Conservation (phyloP, 2,329 filamentous ascomycete species). For the Daldinia eschscholtzii region DNA sequence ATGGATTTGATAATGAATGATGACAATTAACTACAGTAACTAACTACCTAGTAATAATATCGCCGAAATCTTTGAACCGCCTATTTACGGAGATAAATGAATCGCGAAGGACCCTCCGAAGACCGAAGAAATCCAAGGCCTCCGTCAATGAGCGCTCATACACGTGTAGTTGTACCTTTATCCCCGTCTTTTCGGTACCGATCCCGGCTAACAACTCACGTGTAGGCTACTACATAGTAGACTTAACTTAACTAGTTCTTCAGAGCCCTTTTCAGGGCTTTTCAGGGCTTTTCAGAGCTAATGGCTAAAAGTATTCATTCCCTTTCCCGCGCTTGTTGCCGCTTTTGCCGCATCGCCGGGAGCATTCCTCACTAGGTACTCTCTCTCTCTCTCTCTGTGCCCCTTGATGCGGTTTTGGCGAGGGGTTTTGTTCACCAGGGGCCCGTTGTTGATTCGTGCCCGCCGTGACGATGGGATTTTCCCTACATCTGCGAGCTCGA, state of each 20-base stretch:
- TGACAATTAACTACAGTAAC: neutral
- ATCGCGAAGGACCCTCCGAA: neutral
- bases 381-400: neutral
- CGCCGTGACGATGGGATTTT: slow-evolving; percentile 41
- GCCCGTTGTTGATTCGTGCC: slow-evolving; percentile 38
- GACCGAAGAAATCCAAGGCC: neutral
- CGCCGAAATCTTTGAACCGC: neutral
- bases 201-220: slow-evolving; percentile 26
- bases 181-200: slow-evolving; percentile 31
- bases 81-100: slow-evolving; percentile 20
- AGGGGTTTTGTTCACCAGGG: slow-evolving; percentile 1
- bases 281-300: neutral
- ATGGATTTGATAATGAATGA: slow-evolving; percentile 8
- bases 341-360: slow-evolving; percentile 38
- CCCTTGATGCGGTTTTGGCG: slow-evolving; percentile 11
- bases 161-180: slow-evolving; percentile 5
- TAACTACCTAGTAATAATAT: slow-evolving; percentile 12
- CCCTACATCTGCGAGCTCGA: slow-evolving; percentile 32
- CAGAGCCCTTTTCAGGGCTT: neutral
- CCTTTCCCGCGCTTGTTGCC: slow-evolving; percentile 37
- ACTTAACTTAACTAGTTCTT: neutral
- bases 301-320: slow-evolving; percentile 9
- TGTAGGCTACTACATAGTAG: neutral
- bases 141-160: neutral
- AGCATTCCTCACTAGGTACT: neutral